Evolutionary conservation across 176 grass and related monocot genomes (phyloP), one percentile per base, ranked within the genome.

Genomic region (Ampelocalamus luodianensis): DNA sequence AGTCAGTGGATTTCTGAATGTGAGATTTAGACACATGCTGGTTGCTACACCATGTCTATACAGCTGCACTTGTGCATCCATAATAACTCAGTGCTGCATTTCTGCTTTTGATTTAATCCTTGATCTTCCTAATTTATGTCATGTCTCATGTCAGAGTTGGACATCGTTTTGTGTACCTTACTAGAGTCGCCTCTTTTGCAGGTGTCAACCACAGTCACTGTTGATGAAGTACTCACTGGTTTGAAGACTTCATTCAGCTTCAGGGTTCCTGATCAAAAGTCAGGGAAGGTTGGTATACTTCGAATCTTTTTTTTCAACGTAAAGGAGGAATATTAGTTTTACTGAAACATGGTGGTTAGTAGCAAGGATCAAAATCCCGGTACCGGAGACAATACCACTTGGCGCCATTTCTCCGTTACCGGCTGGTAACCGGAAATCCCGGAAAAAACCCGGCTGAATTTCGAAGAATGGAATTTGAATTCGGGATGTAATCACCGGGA

Each of bases 231-330:
- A 34, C 58, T 94, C 18, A 15, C 80, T 87, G 92, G 94, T 82
- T 82, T 92, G 62, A 97, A 87, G 81, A 85, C 90, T 77, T 91
- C 88, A 80, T 92, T 97, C 36, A 90, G 83, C 84, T 97, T 94
- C 61, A 94, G 74, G 70, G 89, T 94, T 56, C 94, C 94, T 74
- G 92, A 97, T 92, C 90, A 97, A 17, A 94, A 92, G 55, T 97
- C 94, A 23, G 86, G 88, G 39, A 97, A 97, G 94, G 94, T 94
- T 58, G 63, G 85, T 90, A 73, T 65, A 36, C 61, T 72, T 69
- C 72, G 9, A 23, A 16, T 65, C 5, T 15, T 27, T 29, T 32
- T 64, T 60, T 29, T 2, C 7, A n/a, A 24, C 42, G 18, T 40
- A 10, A 63, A 43, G 18, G 39, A n/a, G 12, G 27, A 36, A 63